These are phyloP conservation scores for Croton laevigatus DNA, from an alignment of 441 rosid species.

Conservation along the genomic window DNA sequence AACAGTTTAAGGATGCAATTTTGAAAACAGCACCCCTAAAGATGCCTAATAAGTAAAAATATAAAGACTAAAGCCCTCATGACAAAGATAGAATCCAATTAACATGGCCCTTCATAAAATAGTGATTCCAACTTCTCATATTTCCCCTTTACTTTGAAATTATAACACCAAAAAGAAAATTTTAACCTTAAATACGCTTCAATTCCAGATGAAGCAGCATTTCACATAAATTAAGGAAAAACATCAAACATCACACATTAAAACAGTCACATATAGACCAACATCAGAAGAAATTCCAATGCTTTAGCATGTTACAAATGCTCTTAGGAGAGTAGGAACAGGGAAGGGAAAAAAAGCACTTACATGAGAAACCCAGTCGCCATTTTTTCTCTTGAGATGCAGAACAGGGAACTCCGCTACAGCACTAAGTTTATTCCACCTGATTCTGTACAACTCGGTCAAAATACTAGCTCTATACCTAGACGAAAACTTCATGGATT, in stretches of 20 bases:
- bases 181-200: neutral
- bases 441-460: conserved; percentile 80
- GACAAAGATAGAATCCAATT: neutral
- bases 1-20: neutral
- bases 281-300: neutral
- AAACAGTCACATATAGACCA: neutral
- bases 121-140: neutral
- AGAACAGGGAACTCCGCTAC: conserved; percentile 86
- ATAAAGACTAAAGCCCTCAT: neutral
- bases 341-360: neutral
- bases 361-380: conserved; percentile 88
- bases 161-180: too few species aligned
- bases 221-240: conserved; percentile 1
- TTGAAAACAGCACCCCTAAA: neutral
- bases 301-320: neutral
- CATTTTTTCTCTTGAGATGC: conserved; percentile 73
- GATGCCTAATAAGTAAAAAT: neutral
- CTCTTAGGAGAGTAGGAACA: neutral
- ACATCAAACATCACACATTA: neutral
- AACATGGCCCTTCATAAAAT: neutral
- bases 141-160: too few species aligned
- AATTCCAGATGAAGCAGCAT: neutral
- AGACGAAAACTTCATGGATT: conserved; percentile 82
- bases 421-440: conserved; percentile 63
- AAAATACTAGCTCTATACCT: conserved; percentile 74